Conservation (phyloP, 192 early-diverging fungal genomes). For the Coemansia sp. region DNA sequence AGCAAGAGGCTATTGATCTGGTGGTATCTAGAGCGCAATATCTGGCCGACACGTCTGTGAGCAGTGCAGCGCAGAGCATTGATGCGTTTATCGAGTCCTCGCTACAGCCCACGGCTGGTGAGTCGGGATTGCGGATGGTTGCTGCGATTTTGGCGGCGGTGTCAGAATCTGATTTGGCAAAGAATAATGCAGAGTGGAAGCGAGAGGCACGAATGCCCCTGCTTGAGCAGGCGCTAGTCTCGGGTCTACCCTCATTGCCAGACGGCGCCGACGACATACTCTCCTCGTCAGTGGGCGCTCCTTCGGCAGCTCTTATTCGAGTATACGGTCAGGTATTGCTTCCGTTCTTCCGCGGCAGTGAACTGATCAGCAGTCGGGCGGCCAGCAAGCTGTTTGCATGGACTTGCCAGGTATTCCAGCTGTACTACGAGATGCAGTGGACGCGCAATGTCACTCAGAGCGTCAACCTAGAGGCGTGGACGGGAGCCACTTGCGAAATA, state of each 20-base stretch:
- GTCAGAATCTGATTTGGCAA: slow-evolving; percentile 19
- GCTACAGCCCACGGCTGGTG: neutral
- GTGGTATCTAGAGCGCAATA: slow-evolving; percentile 37
- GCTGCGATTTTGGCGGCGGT: slow-evolving; percentile 23
- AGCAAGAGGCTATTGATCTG: slow-evolving; percentile 28
- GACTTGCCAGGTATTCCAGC: slow-evolving; percentile 31
- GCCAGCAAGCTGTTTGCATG: slow-evolving; percentile 20
- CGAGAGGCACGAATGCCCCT: slow-evolving; percentile 15
- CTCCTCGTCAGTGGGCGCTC: neutral
- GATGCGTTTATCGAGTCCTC: slow-evolving; percentile 24
- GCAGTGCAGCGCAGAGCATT: slow-evolving; percentile 23
- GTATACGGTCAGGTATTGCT: slow-evolving; percentile 26
- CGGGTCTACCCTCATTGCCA: slow-evolving; percentile 4
- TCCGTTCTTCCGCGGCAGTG: slow-evolving; percentile 15
- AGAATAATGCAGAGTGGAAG: slow-evolving; percentile 8
- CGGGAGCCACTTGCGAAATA: slow-evolving; percentile 23
- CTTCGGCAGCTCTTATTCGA: slow-evolving; percentile 11
- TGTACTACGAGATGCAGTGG: slow-evolving; percentile 21
- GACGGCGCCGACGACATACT: neutral
- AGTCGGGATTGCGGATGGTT: slow-evolving; percentile 4
- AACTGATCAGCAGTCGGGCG: neutral
- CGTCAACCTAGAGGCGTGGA: neutral
- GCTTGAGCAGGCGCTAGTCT: slow-evolving; percentile 6
- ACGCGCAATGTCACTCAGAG: neutral
- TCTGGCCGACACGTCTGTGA: slow-evolving; percentile 12